phyloP scores from a whole-genome alignment of 441 rosid genomes.

The Flueggea neowawraea region DNA sequence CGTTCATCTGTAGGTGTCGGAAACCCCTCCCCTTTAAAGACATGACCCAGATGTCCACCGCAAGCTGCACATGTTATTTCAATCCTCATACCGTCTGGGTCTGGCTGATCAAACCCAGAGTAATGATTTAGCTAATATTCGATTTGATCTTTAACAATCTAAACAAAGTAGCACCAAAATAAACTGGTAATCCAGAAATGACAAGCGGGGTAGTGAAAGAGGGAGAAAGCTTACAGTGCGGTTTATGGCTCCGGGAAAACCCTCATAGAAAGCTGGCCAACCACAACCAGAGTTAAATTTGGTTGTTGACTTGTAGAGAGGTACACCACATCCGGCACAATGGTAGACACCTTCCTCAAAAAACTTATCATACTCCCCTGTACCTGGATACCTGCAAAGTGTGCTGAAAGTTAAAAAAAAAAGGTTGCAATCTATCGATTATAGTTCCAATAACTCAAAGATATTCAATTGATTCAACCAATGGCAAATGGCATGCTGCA shows the following conservation, averaged over 20 bases:
- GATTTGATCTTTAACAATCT: too few species aligned
- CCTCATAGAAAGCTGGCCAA: conserved; percentile 94
- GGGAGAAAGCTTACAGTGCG: conserved; percentile 40
- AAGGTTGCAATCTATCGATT: too few species aligned
- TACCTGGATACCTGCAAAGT: conserved; percentile 68
- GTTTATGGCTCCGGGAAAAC: conserved; percentile 86
- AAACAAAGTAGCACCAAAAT: not conserved
- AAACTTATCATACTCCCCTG: conserved; percentile 73
- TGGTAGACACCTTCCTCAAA: conserved; percentile 61
- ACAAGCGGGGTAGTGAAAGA: not conserved
- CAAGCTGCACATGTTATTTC: conserved; percentile 96
- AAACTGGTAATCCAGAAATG: too few species aligned
- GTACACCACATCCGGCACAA: conserved; percentile 89
- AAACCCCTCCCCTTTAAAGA: conserved; percentile 91
- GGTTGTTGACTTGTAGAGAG: conserved; percentile 75
- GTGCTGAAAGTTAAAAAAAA: not conserved
- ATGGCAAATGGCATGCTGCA: too few species aligned
- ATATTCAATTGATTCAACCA: too few species aligned
- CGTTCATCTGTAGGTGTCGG: conserved; percentile 82
- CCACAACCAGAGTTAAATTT: conserved; percentile 91
- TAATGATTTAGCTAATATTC: conserved; percentile 4
- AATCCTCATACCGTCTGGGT: conserved; percentile 77
- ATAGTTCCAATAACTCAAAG: too few species aligned
- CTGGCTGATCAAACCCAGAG: conserved; percentile 44
- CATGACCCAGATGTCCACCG: conserved; percentile 95